Evolutionary conservation across 2,329 filamentous ascomycete genomes (phyloP).

Genomic region (Pestalotiopsis sp.): DNA sequence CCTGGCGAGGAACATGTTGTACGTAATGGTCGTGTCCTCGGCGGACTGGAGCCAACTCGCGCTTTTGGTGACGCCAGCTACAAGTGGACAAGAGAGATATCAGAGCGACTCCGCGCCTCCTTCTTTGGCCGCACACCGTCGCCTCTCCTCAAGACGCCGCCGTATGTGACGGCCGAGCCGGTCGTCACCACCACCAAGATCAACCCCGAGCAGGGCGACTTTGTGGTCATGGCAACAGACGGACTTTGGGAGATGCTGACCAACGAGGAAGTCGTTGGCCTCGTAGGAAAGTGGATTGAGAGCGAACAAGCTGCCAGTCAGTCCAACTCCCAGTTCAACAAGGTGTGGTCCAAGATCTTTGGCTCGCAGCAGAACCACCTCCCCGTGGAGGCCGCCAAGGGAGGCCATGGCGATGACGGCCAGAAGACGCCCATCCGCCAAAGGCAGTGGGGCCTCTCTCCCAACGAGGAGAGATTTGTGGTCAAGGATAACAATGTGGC

Average conservation of each 20-base stretch:
- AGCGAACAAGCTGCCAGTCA: constrained; percentile 55
- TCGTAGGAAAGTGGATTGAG: constrained; percentile 97
- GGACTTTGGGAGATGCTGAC: constrained; percentile 99
- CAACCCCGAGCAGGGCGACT: constrained; percentile 86
- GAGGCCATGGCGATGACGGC: constrained; percentile 56
- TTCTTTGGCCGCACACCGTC: constrained; percentile 87
- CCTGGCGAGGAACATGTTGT: constrained; percentile 88
- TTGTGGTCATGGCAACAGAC: constrained; percentile 94
- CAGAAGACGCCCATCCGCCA: constrained; percentile 87
- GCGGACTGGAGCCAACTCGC: constrained; percentile 87
- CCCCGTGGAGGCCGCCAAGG: constrained; percentile 71
- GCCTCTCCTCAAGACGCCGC: constrained; percentile 81
- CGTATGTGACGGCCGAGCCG: constrained; percentile 96
- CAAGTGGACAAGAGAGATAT: constrained; percentile 90
- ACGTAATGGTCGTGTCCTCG: constrained; percentile 85
- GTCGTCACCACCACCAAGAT: constrained; percentile 92
- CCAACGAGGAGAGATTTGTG: constrained; percentile 78
- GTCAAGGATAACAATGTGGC: constrained; percentile 95
- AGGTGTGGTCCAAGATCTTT: constrained; percentile 68
- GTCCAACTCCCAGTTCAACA: constrained; percentile 67
- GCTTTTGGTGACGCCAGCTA: constrained; percentile 97
- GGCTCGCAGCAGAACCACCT: constrained; percentile 52
- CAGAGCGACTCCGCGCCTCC: constrained; percentile 76
- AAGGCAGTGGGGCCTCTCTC: constrained; percentile 85
- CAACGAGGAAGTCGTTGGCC: constrained; percentile 94